Base-by-base conservation (phyloP, 768 basidiomycete species). In the Cystofilobasidium macerans region DNA sequence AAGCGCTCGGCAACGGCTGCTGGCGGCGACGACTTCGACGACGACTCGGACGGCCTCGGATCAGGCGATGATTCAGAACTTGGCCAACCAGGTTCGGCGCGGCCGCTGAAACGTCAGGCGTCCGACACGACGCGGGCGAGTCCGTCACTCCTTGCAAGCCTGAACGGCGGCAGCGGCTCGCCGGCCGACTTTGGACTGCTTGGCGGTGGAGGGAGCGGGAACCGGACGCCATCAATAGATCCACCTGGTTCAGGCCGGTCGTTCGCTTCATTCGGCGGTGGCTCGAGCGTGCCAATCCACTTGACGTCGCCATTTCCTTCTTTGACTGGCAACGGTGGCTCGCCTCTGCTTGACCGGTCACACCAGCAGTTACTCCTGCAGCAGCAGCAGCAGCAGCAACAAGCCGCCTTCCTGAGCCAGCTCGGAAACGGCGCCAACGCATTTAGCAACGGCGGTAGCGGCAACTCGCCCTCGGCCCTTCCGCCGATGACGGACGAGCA, bases 91-190 rank as follows among this genome's bases (percentile, higher is more conserved):
- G n/a, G n/a, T n/a, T n/a, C 38, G 8, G 57, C 35, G 16, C 36
- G 24, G 40, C 36, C 26, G 26, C 36, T 40, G 14, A 54, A 54
- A 30, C 51, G 51, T 11, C 18, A 18, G 18, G 51, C 51, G 7
- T 47, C 11, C n/a, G 42, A 22, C 12, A 7, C 24, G 18, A 18
- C 14, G 48, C 47, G 32, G 24, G 47, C 32, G 11, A 36, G 32
- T 26, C 48, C 61, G 28, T 28, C 60, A n/a, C 57, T n/a, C 36
- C 5, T 18, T 36, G 30, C 22, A 45, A 43, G 12, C 53, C 36
- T 24, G 35, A 47, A 14, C 64, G 58, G 40, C 64, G 47, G 57
- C 56, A 65, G 26, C 64, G 57, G 63, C 64, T 57, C 48, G 20
- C 7, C 24, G 45, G 45, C 45, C 4, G 48, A 20, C 28, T 4